Evolutionary conservation across 2,329 filamentous ascomycete genomes (phyloP), one percentile per base, ranked within the genome.

Genomic region (Fusarium tricinctum): DNA sequence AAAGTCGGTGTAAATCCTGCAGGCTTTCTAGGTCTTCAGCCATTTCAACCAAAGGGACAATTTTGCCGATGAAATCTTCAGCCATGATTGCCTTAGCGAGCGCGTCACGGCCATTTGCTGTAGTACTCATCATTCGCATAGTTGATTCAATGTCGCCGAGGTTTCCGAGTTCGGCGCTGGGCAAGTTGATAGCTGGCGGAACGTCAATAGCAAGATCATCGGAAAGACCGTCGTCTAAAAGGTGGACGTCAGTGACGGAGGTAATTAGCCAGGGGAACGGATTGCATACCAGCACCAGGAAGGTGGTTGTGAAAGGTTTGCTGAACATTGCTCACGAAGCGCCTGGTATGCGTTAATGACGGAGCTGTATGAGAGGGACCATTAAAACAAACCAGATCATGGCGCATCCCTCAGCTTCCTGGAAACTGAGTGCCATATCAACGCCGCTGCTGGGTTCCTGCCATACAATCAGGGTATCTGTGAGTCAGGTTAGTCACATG

Each of bases 401-500:
- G 20, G 92, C 89, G 80, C 96, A 99, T 45, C 95, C 96, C 72
- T 98, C 96, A 4, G 94, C 91, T 82, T 99, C 96, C 79, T 99
- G 96, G 76, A 99, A 99, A 78, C 94, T 97, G 68, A 99, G 86
- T 43, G 96, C 96, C 96, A 99, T 98, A 78, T 99, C 96, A 57
- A 94, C 89, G 60, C 92, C 92, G 81, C 90, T 96, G 62, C 78
- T 81, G 6, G 89, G 88, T 78, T 98, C 96, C 39, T 95, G 97
- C 96, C 96, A 99, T 64, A 99, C 94, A 66, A 99, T 98, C 64
- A 99, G 88, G 5, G 96, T 99, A 79, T 98, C 95, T 97, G 79
- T 42, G 74, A 71, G 48, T 76, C 70, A 66, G 62, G 66, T 72
- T 68, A 75, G 68, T 69, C 64, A 69, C 64, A 58, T 46, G 59